phyloP scores from a whole-genome alignment of 2,329 filamentous ascomycete genomes.

The Polychaeton citri region DNA sequence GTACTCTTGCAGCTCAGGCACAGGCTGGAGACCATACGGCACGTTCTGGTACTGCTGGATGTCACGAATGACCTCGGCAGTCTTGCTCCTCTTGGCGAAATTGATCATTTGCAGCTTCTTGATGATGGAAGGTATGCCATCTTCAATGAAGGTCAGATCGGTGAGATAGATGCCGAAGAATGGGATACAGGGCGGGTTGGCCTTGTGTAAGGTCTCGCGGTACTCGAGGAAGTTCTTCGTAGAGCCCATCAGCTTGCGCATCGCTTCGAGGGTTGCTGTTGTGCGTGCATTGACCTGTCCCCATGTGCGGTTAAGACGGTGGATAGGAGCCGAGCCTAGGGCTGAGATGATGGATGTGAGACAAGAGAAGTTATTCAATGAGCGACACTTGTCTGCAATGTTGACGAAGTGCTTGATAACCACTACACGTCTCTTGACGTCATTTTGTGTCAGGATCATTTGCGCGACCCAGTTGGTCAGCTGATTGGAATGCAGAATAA shows the following conservation, averaged over 20 bases:
- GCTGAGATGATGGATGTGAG: slow-evolving; percentile 96
- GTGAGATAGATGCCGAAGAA: slow-evolving; percentile 99
- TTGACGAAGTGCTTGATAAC: slow-evolving; percentile 98
- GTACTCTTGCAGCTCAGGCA: slow-evolving; percentile 89
- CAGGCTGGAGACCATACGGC: slow-evolving; percentile 80
- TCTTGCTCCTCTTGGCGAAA: slow-evolving; percentile 96
- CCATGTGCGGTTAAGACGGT: slow-evolving; percentile 88
- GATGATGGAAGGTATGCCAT: slow-evolving; percentile 89
- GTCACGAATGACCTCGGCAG: slow-evolving; percentile 92
- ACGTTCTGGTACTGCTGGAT: slow-evolving; percentile 99
- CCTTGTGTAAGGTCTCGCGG: slow-evolving; percentile 78
- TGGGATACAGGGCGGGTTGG: slow-evolving; percentile 92
- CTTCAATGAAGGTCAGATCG: slow-evolving; percentile 95
- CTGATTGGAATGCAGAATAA: slow-evolving; percentile 96
- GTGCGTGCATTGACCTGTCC: slow-evolving; percentile 81
- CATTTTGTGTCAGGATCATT: slow-evolving; percentile 91
- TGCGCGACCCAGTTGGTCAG: slow-evolving; percentile 99
- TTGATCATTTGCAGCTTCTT: slow-evolving; percentile 97
- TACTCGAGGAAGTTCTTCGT: slow-evolving; percentile 98
- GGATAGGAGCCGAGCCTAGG: slow-evolving; percentile 84
- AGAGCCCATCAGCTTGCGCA: slow-evolving; percentile 91
- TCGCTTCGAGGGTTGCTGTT: slow-evolving; percentile 65
- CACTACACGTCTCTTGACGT: slow-evolving; percentile 89
- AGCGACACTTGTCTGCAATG: slow-evolving; percentile 92
- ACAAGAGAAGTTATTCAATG: slow-evolving; percentile 92